Evolutionary conservation across 805 yeast species (phyloP).

Genomic region (Myxozyma nipponensis): DNA sequence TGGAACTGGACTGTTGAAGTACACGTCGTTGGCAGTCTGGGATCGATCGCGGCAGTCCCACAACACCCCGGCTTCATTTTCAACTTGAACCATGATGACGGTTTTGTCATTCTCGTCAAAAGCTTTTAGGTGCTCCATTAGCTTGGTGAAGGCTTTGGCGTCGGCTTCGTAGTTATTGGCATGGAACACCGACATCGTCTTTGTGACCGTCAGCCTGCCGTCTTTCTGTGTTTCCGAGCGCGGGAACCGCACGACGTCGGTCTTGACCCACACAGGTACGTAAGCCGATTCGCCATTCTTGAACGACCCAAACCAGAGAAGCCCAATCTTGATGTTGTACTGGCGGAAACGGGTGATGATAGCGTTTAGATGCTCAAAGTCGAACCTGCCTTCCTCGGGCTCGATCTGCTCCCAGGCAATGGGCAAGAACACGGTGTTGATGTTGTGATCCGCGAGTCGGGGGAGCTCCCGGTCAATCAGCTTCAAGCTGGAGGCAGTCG

Average conservation of each 20-base stretch:
- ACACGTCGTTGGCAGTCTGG: no score
- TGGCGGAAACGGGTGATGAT: background rate
- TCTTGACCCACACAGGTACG: constrained; percentile 9
- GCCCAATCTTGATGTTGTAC: background rate
- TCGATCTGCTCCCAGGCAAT: constrained; percentile 7
- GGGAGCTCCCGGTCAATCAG: no score
- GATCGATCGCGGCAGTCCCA: no score
- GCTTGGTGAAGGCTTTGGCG: no score
- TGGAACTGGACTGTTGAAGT: no score
- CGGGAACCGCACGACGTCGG: constrained; percentile 3
- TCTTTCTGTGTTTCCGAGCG: background rate
- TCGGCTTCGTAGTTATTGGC: no score
- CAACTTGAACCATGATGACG: no score
- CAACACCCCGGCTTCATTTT: no score
- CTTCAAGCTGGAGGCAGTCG: no score
- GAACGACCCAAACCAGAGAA: constrained; percentile 9
- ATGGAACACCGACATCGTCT: constrained; percentile 6
- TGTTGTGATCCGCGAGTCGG: no score
- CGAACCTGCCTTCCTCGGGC: constrained; percentile 7
- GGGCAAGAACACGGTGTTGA: constrained; percentile 4
- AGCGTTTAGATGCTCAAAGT: constrained; percentile 4
- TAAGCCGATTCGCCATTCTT: constrained; percentile 7
- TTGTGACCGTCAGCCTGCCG: constrained; percentile 1
- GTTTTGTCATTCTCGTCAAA: no score
- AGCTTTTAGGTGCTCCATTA: no score